A percentile compares a stretch with the other conserved stretches of the same genome.
Evolutionary conservation across 148 eudicot genomes (phyloP).

Genomic region (Tetragonia tetragonoides): DNA sequence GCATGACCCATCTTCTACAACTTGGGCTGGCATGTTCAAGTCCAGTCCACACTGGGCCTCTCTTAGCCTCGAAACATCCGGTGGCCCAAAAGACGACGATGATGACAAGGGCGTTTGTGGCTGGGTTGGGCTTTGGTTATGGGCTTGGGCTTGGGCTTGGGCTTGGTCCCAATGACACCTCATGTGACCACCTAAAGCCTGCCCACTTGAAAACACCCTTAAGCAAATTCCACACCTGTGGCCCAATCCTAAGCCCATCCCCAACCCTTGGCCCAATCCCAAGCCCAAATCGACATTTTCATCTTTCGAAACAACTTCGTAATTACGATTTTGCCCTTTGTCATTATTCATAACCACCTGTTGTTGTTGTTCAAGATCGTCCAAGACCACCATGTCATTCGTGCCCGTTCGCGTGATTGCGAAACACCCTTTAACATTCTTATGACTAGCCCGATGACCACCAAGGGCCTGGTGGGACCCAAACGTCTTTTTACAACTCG

Average conservation of each 20-base stretch:
- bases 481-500: conserved; percentile 82
- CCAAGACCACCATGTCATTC: background rate
- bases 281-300: background rate
- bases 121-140: too few species aligned
- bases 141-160: background rate
- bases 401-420: conserved; percentile 31
- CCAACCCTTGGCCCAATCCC: conserved; percentile 16
- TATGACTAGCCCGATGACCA: conserved; percentile 88
- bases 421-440: conserved; percentile 85
- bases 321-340: background rate
- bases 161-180: conserved; percentile 73
- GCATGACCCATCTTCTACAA: conserved; percentile 23
- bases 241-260: conserved; percentile 23
- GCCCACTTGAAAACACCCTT: conserved; percentile 72
- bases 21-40: conserved; percentile 43
- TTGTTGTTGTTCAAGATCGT: background rate
- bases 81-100: conserved; percentile 7
- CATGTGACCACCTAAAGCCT: conserved; percentile 82
- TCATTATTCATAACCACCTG: background rate
- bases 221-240: conserved; percentile 59
- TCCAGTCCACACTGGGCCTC: conserved; percentile 32
- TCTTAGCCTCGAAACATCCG: background rate
- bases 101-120: background rate
- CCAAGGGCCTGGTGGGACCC: conserved; percentile 86
- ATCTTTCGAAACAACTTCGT: background rate